Evolutionary conservation across 331 rosid genomes (phyloP).

Genomic region (Dryas integrifolia): DNA sequence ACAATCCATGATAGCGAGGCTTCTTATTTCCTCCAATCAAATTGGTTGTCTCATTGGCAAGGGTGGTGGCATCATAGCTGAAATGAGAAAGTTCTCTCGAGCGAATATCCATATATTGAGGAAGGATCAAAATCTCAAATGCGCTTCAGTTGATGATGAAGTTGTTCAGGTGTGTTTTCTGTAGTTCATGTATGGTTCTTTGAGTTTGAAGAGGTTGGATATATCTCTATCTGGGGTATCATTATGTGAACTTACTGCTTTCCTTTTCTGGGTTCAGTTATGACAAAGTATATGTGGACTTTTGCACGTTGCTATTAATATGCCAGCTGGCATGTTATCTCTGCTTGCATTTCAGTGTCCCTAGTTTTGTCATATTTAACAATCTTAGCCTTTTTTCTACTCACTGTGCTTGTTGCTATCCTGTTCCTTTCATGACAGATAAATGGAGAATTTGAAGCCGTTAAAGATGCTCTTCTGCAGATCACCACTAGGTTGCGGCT

Average conservation of each 20-base stretch:
- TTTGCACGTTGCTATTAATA: slow-evolving; percentile 10
- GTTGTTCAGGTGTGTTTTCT: slow-evolving; percentile 66
- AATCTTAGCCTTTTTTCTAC: not conserved
- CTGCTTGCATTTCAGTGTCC: not conserved
- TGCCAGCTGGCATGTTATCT: slow-evolving; percentile 7
- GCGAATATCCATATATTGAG: slow-evolving; percentile 84
- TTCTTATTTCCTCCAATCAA: slow-evolving; percentile 80
- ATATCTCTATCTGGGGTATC: slow-evolving; percentile 15
- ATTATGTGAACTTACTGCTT: slow-evolving; percentile 1
- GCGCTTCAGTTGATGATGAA: slow-evolving; percentile 86
- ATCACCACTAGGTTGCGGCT: slow-evolving; percentile 77
- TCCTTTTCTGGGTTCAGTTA: slow-evolving; percentile 9
- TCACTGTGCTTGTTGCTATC: slow-evolving; percentile 20
- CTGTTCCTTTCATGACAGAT: slow-evolving; percentile 50
- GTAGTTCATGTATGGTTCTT: slow-evolving; percentile 1
- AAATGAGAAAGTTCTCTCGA: slow-evolving; percentile 89
- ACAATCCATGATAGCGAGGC: slow-evolving; percentile 62
- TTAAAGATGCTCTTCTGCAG: slow-evolving; percentile 84
- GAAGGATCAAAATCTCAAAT: slow-evolving; percentile 81
- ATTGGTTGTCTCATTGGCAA: slow-evolving; percentile 95
- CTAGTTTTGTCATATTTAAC: not conserved
- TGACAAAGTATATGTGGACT: slow-evolving; percentile 16
- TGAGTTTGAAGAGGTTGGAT: slow-evolving; percentile 13
- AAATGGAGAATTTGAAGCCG: slow-evolving; percentile 85
- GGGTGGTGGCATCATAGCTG: slow-evolving; percentile 85